Conservation (phyloP, 768 basidiomycete species). For the Tephrocybe sp. region DNA sequence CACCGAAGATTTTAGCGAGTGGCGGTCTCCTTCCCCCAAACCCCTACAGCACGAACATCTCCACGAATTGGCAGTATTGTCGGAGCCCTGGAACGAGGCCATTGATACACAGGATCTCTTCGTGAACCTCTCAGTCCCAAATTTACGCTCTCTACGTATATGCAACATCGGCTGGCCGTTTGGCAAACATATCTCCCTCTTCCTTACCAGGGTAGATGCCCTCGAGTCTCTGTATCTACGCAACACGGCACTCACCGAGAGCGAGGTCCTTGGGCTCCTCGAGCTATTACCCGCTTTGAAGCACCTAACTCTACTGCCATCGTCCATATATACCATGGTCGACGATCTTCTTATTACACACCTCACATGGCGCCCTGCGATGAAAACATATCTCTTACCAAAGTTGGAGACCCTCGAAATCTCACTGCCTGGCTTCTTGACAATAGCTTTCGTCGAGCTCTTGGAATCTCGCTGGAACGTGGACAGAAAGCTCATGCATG, state of each 20-base stretch:
- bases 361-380: conserved; percentile 30
- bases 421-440: conserved; percentile 31
- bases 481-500: conserved; percentile 2
- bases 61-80: conserved; percentile 34
- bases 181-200: conserved; percentile 29
- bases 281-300: conserved; percentile 32
- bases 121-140: conserved; percentile 31
- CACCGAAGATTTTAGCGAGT: conserved; percentile 7
- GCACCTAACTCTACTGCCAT: conserved; percentile 33
- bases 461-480: conserved; percentile 29
- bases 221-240: conserved; percentile 36
- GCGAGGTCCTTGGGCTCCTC: conserved; percentile 31
- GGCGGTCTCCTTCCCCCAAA: conserved; percentile 5
- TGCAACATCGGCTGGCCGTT: conserved; percentile 37
- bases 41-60: conserved; percentile 30
- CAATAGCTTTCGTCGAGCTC: conserved; percentile 33
- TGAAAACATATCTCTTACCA: conserved; percentile 28
- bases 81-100: conserved; percentile 32
- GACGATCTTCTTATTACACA: conserved; percentile 32
- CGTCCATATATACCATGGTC: conserved; percentile 25
- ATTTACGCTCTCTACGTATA: conserved; percentile 34
- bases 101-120: conserved; percentile 36
- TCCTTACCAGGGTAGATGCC: conserved; percentile 30
- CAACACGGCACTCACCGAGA: conserved; percentile 33
- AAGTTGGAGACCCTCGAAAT: conserved; percentile 35